Base-by-base conservation (phyloP, 2,329 filamentous ascomycete species). In the Calonectria pteridis region DNA sequence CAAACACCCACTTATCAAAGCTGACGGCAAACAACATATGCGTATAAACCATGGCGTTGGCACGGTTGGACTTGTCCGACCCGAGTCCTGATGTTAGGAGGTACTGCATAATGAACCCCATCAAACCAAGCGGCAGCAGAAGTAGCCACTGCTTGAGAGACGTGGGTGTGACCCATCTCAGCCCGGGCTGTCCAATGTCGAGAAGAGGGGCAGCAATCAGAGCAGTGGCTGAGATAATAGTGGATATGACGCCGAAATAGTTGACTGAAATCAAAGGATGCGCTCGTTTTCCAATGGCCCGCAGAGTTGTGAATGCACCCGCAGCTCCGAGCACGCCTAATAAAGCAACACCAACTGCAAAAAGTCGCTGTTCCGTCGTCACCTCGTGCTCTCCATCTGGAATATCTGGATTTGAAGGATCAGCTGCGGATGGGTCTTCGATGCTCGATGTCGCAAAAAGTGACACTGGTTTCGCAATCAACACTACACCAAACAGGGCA, bases 231-330 rank as follows among this genome's bases (percentile, higher is more conserved):
- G 92, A 93, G 62, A 98, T 91, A 3, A 95, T 78, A 0, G 91
- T 93, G 78, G 93, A 94, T 85, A 91, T 93, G 0, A 88, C 86
- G 4, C 92, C 91, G 80, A 98, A 98, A 84, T 96, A 97, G 79
- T 95, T 97, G 70, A 98, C 94, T 2, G 91, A 94, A 71, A 98
- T 92, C n/a, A 98, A 87, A 0, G 95, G 91, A 81, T 98, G 95
- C 0, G 94, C 93, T 33, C 94, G 90, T 78, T 91, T 91, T 18
- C 96, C 95, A 74, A 98, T 96, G 84, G 93, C 92, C 20, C 95
- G 90, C 75, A 98, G 93, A 0, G 91, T 91, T 0, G 92, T 95
- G 80, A 93, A 95, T 10, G 95, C 94, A 3, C 90, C 90, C 0
- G 94, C 92, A 10, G 92, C 91, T 11, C 96, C 96, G 0, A 95